Conservation (phyloP, 495 filamentous ascomycete genomes). For the Achaetomiella virescens region DNA sequence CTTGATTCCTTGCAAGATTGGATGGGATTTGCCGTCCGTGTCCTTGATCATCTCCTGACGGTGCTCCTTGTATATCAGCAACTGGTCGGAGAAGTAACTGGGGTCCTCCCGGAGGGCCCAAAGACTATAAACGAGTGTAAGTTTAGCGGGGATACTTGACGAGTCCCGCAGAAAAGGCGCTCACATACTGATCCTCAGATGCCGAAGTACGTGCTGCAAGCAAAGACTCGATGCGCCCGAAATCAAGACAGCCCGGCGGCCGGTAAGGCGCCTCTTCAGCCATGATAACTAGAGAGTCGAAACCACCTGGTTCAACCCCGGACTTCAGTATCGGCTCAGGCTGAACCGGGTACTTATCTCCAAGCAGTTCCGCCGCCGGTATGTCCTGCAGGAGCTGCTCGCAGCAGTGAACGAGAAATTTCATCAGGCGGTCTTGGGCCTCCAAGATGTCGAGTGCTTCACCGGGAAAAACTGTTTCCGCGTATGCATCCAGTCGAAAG, state of each 20-base stretch:
- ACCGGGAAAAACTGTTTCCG: conserved; percentile 27
- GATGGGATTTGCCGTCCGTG: conserved; percentile 24
- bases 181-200: conserved; percentile 38
- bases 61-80: conserved; percentile 39
- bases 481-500: conserved; percentile 5
- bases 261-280: conserved; percentile 45
- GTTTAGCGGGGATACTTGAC: neutral
- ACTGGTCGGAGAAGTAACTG: conserved; percentile 38
- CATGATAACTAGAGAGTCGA: conserved; percentile 21
- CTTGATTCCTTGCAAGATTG: neutral
- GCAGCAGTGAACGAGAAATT: conserved; percentile 38
- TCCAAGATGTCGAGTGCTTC: conserved; percentile 43
- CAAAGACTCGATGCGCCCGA: conserved; percentile 35
- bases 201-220: conserved; percentile 32
- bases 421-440: conserved; percentile 37
- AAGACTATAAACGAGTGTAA: conserved; percentile 18
- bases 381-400: conserved; percentile 37
- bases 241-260: conserved; percentile 34
- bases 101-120: conserved; percentile 53
- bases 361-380: neutral
- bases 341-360: conserved; percentile 15
- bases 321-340: conserved; percentile 30
- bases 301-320: conserved; percentile 7
- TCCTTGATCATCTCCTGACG: conserved; percentile 33
- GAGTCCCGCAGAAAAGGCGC: neutral